These are phyloP conservation scores for Phialophora chinensis DNA, from an alignment of 2,329 filamentous ascomycete species.

Conservation along the genomic window DNA sequence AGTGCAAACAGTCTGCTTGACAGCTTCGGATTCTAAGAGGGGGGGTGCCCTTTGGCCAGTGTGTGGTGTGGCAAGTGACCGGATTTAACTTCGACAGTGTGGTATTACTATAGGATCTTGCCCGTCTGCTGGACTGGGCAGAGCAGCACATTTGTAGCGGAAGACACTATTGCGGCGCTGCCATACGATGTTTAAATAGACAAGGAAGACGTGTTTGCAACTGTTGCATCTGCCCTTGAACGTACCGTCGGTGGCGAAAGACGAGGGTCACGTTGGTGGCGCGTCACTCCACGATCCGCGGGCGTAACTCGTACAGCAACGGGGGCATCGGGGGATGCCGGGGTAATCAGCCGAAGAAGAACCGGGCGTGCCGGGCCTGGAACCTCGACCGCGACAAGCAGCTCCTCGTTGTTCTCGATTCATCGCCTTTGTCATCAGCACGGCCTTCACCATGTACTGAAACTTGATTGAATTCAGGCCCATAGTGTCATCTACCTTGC, in stretches of 20 bases:
- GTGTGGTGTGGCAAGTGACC: background rate
- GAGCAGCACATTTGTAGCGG: background rate
- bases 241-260: background rate
- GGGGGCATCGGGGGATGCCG: background rate
- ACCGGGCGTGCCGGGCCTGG: conserved; percentile 4
- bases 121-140: background rate
- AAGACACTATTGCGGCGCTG: background rate
- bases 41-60: background rate
- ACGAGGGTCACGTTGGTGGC: background rate
- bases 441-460: background rate
- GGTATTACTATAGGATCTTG: background rate
- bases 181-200: background rate
- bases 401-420: conserved; percentile 16
- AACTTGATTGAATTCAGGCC: background rate
- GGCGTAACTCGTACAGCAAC: too few relatives aligned
- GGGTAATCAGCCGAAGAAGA: conserved; percentile 9
- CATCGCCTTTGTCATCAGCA: conserved; percentile 9
- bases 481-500: background rate
- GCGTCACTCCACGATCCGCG: too few relatives aligned
- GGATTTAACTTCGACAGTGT: background rate
- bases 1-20: conserved; percentile 86
- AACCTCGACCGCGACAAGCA: background rate
- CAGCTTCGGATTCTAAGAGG: conserved; percentile 81
- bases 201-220: background rate
- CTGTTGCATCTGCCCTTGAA: background rate